Conservation (phyloP, 495 filamentous ascomycete species). For the Xylaria castorea region DNA sequence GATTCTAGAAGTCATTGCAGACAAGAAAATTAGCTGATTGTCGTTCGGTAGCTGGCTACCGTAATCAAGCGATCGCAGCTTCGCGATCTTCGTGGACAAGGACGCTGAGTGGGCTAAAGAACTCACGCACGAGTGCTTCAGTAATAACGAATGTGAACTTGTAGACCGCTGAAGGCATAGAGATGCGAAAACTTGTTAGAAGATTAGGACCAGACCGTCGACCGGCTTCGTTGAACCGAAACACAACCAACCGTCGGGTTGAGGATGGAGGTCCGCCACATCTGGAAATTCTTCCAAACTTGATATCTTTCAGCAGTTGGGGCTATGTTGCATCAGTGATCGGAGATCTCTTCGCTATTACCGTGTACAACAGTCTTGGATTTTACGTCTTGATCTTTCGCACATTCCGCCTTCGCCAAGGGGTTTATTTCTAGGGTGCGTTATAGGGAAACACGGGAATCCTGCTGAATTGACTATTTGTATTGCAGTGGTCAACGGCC, state of each 20-base stretch:
- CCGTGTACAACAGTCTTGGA: conserved; percentile 51
- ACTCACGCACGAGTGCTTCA: neutral
- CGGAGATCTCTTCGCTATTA: conserved; percentile 38
- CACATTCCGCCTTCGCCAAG: conserved; percentile 44
- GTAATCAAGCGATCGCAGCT: neutral
- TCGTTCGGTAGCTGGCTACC: neutral
- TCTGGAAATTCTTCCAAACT: neutral
- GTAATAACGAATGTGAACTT: neutral
- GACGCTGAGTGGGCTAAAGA: neutral
- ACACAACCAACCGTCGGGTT: neutral
- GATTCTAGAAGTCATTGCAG: too few species aligned
- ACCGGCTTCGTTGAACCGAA: neutral
- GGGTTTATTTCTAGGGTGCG: conserved; percentile 54
- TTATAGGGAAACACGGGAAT: conserved; percentile 57
- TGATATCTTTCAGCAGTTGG: neutral
- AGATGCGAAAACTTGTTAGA: neutral
- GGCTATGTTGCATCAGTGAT: conserved; percentile 21
- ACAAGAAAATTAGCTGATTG: neutral
- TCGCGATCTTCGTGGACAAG: neutral
- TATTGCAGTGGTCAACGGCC: conserved; percentile 69
- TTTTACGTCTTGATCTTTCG: conserved; percentile 56
- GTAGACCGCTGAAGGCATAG: too few species aligned
- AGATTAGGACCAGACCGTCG: neutral
- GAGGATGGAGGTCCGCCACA: neutral
- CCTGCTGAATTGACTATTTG: conserved; percentile 61